These are phyloP conservation scores for Populus nigra DNA, from an alignment of 345 rosid genomes.

Conservation along the genomic window DNA sequence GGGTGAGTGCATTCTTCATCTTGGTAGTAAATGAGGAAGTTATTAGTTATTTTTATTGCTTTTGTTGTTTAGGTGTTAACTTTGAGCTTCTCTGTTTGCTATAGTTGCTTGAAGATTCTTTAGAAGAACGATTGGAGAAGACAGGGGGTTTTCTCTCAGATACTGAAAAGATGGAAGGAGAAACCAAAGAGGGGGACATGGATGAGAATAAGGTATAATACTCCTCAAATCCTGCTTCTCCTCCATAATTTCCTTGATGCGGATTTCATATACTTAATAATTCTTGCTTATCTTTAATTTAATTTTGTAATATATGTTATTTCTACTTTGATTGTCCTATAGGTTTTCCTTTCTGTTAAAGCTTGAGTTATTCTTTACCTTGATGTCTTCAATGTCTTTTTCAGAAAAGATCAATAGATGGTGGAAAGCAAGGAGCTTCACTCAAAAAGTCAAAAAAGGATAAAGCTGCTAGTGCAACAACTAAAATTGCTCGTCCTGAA, in stretches of 20 bases:
- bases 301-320: not conserved
- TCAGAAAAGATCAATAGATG: conserved; percentile 77
- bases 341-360: not conserved
- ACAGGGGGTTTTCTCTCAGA: conserved; percentile 67
- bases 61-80: not conserved
- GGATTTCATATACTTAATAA: not conserved
- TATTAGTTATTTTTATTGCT: not conserved
- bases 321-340: conserved; percentile 1
- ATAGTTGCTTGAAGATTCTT: conserved; percentile 87
- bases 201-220: conserved; percentile 79
- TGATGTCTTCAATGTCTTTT: conserved; percentile 12
- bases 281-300: not conserved
- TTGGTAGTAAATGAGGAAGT: not conserved
- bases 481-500: conserved; percentile 68
- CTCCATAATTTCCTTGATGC: not conserved
- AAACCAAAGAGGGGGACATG: conserved; percentile 70
- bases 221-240: conserved; percentile 8
- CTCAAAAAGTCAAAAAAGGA: conserved; percentile 83
- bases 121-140: conserved; percentile 88
- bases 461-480: conserved; percentile 62
- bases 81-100: conserved; percentile 10
- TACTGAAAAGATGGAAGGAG: conserved; percentile 79
- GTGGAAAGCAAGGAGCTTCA: conserved; percentile 88
- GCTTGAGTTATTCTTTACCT: not conserved
- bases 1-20: conserved; percentile 45